phyloP scores from a whole-genome alignment of 2,329 filamentous ascomycete species.

The Trichoderma sp. region DNA sequence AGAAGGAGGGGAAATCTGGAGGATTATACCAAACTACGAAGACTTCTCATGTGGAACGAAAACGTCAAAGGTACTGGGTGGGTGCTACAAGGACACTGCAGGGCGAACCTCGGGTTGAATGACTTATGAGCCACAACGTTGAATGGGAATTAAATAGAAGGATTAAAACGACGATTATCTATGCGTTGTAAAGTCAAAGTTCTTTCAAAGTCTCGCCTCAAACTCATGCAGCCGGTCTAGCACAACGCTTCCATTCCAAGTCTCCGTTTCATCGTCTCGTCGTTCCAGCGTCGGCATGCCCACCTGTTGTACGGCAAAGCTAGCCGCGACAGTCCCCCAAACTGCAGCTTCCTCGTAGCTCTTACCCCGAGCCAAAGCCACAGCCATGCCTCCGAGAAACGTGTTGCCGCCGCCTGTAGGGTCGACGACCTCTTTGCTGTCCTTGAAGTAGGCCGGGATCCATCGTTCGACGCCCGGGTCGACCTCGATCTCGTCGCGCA shows the following conservation, averaged over 20 bases:
- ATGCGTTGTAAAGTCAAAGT: constrained; percentile 7
- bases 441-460: constrained; percentile 74
- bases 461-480: constrained; percentile 69
- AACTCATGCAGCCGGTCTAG: constrained; percentile 57
- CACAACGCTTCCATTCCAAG: constrained; percentile 63
- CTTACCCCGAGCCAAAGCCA: constrained; percentile 62
- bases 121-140: constrained; percentile 6
- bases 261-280: constrained; percentile 52
- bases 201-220: constrained; percentile 43
- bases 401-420: constrained; percentile 93
- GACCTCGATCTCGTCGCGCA: constrained; percentile 61
- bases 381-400: constrained; percentile 68
- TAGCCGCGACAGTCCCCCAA: constrained; percentile 81
- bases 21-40: not conserved
- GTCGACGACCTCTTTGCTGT: constrained; percentile 68
- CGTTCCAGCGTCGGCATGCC: constrained; percentile 68
- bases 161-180: constrained; percentile 11
- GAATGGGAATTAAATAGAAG: constrained; percentile 2
- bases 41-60: not conserved
- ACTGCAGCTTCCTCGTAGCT: constrained; percentile 69
- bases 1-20: not conserved
- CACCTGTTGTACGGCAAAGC: constrained; percentile 93
- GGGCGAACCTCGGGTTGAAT: not conserved
- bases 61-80: too few species aligned
- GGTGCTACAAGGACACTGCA: not conserved